A percentile compares a stretch with the other conserved stretches of the same genome.
phyloP scores from a whole-genome alignment of 179 eudicot genomes.

The Actinidia chinensis region DNA sequence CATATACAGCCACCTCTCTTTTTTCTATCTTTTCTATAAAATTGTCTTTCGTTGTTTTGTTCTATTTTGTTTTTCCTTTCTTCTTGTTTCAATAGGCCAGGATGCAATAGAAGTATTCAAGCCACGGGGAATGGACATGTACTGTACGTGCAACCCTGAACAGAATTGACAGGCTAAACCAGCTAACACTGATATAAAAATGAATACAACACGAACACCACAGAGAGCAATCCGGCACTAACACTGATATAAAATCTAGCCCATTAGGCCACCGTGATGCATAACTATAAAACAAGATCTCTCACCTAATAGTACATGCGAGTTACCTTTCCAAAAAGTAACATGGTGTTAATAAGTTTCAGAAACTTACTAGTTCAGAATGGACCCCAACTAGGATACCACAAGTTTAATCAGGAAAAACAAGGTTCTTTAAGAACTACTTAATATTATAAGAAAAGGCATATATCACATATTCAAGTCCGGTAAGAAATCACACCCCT shows the following conservation, averaged over 20 bases:
- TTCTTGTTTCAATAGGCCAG: conserved; percentile 4
- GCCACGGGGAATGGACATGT: background rate
- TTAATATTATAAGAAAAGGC: background rate
- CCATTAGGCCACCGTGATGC: background rate
- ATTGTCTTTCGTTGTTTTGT: background rate
- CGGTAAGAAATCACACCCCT: background rate
- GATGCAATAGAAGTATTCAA: background rate
- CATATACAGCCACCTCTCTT: background rate
- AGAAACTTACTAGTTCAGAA: background rate
- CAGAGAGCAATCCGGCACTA: background rate
- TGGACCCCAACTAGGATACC: background rate
- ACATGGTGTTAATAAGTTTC: background rate
- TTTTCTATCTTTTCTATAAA: background rate
- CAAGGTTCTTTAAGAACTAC: background rate
- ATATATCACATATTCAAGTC: background rate
- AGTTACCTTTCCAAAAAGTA: background rate
- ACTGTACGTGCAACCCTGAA: background rate
- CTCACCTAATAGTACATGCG: background rate
- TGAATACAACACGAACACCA: background rate
- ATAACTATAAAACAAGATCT: background rate
- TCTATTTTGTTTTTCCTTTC: background rate
- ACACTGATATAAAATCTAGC: background rate
- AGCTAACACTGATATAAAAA: background rate
- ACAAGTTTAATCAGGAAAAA: background rate
- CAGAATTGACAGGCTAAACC: background rate